A percentile compares a stretch with the other conserved stretches of the same genome.
Conservation (phyloP, 768 basidiomycete species). For the Termitomyces sp. region DNA sequence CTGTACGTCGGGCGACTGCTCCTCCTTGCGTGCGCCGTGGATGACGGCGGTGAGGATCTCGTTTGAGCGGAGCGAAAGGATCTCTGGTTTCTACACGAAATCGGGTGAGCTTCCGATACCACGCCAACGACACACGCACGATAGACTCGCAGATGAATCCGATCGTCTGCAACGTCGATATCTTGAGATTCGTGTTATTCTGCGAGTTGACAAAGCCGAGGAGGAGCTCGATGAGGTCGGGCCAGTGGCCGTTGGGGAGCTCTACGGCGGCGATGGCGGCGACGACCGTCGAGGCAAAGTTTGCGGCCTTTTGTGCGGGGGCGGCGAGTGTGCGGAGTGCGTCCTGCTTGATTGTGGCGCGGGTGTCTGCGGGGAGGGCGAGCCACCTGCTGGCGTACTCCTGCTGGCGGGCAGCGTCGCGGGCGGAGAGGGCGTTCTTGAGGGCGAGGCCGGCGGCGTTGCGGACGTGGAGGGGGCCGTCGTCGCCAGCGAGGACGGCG, state of each 20-base stretch:
- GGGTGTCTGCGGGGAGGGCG: constrained; percentile 59
- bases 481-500: constrained; percentile 76
- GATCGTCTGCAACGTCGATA: constrained; percentile 90
- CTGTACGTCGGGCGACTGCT: constrained; percentile 87
- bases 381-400: constrained; percentile 83
- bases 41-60: constrained; percentile 98
- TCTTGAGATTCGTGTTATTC: constrained; percentile 66
- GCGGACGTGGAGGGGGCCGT: constrained; percentile 63
- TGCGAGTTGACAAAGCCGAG: constrained; percentile 82
- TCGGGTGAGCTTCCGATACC: constrained; percentile 7
- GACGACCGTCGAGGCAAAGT: constrained; percentile 89
- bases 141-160: constrained; percentile 97
- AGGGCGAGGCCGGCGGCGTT: constrained; percentile 96
- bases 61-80: constrained; percentile 83
- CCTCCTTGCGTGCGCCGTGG: constrained; percentile 95
- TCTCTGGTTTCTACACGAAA: constrained; percentile 79
- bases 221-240: constrained; percentile 82
- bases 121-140: constrained; percentile 47
- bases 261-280: constrained; percentile 93
- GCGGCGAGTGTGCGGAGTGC: constrained; percentile 81
- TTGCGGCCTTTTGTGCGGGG: constrained; percentile 63
- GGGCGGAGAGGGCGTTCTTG: constrained; percentile 90
- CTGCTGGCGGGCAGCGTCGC: constrained; percentile 69
- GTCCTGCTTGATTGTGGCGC: constrained; percentile 83
- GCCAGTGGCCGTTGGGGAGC: constrained; percentile 85